A percentile compares a stretch with the other conserved stretches of the same genome.
Conservation (phyloP, 1,284 basidiomycete genomes). For the Pisolithus thermaeus region DNA sequence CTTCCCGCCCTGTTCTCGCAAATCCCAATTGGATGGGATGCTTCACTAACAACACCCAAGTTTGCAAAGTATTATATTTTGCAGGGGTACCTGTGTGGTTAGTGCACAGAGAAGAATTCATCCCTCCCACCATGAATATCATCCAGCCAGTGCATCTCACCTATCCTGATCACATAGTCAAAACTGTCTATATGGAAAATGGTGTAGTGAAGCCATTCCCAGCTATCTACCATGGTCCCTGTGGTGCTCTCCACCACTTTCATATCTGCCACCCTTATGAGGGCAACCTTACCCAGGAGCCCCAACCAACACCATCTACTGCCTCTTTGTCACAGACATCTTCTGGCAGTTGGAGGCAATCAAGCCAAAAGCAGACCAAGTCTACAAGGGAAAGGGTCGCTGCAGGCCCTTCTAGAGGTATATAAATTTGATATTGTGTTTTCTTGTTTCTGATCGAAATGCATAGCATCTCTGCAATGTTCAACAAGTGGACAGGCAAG, state of each 20-base stretch:
- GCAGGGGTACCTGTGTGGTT: too few species aligned
- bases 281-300: too few species aligned
- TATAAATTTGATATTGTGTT: not conserved
- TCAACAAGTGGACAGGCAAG: not conserved
- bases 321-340: not conserved
- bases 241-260: too few species aligned
- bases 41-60: too few species aligned
- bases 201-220: not conserved
- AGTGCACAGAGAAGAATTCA: not conserved
- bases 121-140: conserved; percentile 1
- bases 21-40: too few species aligned
- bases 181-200: not conserved
- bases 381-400: not conserved
- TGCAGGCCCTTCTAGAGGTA: not conserved
- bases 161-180: not conserved
- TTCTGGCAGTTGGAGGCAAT: not conserved
- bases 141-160: not conserved
- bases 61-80: too few species aligned
- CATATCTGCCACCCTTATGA: too few species aligned
- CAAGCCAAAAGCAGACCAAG: not conserved
- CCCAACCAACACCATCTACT: not conserved
- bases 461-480: not conserved
- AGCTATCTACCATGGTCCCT: not conserved
- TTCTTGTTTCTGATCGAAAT: not conserved
- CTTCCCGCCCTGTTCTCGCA: too few species aligned